A percentile compares a stretch with the other conserved stretches of the same genome.
Conservation (phyloP, 2,329 filamentous ascomycete species). For the Rugonectria rugulosa region DNA sequence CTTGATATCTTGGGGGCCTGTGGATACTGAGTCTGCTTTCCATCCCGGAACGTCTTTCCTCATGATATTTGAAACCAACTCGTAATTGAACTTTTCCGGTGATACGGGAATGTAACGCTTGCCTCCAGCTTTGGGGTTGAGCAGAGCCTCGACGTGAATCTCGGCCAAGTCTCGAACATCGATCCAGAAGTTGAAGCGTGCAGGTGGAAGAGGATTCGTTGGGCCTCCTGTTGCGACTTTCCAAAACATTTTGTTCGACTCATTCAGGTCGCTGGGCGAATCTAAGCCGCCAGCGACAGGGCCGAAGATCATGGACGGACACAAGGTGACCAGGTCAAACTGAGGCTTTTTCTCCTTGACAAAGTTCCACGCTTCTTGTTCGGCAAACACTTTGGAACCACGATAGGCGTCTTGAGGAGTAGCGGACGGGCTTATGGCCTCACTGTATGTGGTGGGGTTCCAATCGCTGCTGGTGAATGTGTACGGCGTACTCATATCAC, state of each 20-base stretch:
- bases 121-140: slow-evolving; percentile 1
- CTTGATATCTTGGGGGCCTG: slow-evolving; percentile 5
- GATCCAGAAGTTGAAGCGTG: slow-evolving; percentile 22
- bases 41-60: background rate
- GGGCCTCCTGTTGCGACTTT: slow-evolving; percentile 9
- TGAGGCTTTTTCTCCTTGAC: slow-evolving; percentile 10
- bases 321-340: slow-evolving; percentile 18
- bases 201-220: slow-evolving; percentile 5
- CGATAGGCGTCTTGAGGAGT: slow-evolving; percentile 20
- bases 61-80: slow-evolving; percentile 16
- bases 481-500: slow-evolving; percentile 6
- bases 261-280: slow-evolving; percentile 14
- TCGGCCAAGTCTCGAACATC: slow-evolving; percentile 21
- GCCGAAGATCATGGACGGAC: slow-evolving; percentile 22
- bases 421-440: slow-evolving; percentile 4
- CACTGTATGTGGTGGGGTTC: slow-evolving; percentile 20
- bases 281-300: background rate
- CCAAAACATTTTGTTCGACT: slow-evolving; percentile 16
- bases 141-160: slow-evolving; percentile 13
- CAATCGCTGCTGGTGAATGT: slow-evolving; percentile 19
- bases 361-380: slow-evolving; percentile 14
- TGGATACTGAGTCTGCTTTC: background rate
- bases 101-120: slow-evolving; percentile 14
- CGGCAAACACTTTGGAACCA: slow-evolving; percentile 20
- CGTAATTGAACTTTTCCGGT: slow-evolving; percentile 22